A percentile compares a stretch with the other conserved stretches of the same genome.
phyloP scores from a whole-genome alignment of 768 basidiomycete genomes.

The Naematelia encephala region DNA sequence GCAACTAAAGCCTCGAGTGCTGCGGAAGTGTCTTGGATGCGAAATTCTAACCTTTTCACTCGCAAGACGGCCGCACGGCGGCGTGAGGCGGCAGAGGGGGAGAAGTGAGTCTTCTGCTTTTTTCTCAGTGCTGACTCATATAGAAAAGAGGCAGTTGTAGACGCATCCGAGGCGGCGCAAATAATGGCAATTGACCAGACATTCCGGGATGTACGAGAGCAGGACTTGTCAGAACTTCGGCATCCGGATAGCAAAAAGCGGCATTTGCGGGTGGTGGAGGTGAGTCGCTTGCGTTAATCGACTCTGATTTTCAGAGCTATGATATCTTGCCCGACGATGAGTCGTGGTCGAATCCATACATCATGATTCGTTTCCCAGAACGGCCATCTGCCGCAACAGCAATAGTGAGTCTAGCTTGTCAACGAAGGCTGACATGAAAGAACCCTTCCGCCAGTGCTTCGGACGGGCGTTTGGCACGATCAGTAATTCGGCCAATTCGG shows the following conservation, averaged over 20 bases:
- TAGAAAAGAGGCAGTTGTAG: constrained; percentile 21
- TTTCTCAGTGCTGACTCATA: neutral
- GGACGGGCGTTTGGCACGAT: constrained; percentile 26
- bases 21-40: constrained; percentile 79
- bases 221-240: constrained; percentile 17
- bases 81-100: constrained; percentile 21
- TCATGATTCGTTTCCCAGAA: constrained; percentile 43
- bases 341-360: constrained; percentile 34
- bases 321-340: constrained; percentile 46
- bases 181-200: constrained; percentile 44
- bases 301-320: constrained; percentile 21
- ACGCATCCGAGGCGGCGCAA: constrained; percentile 48
- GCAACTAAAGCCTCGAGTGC: constrained; percentile 50
- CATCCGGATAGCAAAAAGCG: constrained; percentile 38
- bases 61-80: constrained; percentile 29
- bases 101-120: constrained; percentile 11
- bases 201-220: constrained; percentile 29
- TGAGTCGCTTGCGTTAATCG: constrained; percentile 11
- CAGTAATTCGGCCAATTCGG: constrained; percentile 34
- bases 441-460: constrained; percentile 25
- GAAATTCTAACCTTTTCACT: constrained; percentile 81
- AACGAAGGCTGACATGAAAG: constrained; percentile 6
- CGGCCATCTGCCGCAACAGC: constrained; percentile 37
- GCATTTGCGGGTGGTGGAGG: constrained; percentile 36
- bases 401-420: constrained; percentile 19